Base-by-base conservation (phyloP, 139 green algal species). In the Coelastrella sp. region DNA sequence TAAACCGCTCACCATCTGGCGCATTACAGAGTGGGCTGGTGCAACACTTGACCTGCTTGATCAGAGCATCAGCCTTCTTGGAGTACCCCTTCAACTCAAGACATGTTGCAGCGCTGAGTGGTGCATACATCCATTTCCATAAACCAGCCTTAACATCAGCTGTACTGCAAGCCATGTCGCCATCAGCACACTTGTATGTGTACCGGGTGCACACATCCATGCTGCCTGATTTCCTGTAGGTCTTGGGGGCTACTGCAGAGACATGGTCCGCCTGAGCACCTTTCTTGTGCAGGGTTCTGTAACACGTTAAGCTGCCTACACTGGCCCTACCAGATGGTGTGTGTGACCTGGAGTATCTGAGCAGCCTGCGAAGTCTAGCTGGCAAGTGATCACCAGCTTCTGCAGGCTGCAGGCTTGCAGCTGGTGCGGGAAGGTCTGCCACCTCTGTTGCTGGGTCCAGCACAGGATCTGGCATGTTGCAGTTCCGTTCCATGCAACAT, bases 41-140 rank as follows among this genome's bases (percentile, higher is more conserved):
- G 58, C 79, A 85, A 47, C 79, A 85, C 79, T 60, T 61, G 7
- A 85, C 79, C 6, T 85, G 60, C 56, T 85, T 85, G 20, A 85
- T 56, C 6, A 17, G 17, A 11, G 79, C 56, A 58, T 85, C 19
- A 5, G 4, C 19, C 5, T 23, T 19, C 22, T 17, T 73, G 3
- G 79, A 61, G 16, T 66, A 56, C 5, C 8, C 19, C 57, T 71
- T 85, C 56, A 85, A 16, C 57, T 68, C 57, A 14, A 73, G 3
- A 17, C 79, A 85, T 10, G 58, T 17, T 22, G 57, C 22, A 10
- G 79, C 22, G 54, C 58, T 85, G 22, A 85, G 58, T 11, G 81
- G 60, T 57, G 20, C 64, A 17, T 86, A 86, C 4, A 60, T 68
- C 81, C 81, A 86, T 60, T 86, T 86, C 81, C 81, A 86, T 14